phyloP scores from a whole-genome alignment of 2,329 filamentous ascomycete genomes.

The Diaporthe amygdali region DNA sequence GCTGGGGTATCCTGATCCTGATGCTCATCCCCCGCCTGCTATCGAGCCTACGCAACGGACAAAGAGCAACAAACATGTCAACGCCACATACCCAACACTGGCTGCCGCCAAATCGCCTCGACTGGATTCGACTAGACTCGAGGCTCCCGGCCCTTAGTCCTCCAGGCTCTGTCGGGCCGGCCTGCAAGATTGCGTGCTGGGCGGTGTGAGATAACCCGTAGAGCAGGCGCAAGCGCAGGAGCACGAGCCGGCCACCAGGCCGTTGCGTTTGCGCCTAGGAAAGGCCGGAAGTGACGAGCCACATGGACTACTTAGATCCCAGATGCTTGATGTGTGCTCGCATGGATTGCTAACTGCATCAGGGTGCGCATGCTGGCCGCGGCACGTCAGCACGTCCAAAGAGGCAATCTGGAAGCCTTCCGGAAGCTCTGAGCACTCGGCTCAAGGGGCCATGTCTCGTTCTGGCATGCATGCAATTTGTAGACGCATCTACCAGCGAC shows the following conservation, averaged over 20 bases:
- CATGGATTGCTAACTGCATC: constrained; percentile 3
- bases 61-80: constrained; percentile 18
- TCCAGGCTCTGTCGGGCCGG: not conserved
- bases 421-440: constrained; percentile 2
- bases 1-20: constrained; percentile 11
- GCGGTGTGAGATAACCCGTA: constrained; percentile 7
- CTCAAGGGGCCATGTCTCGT: not conserved
- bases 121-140: not conserved
- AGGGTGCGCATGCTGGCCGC: not conserved
- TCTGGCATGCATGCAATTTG: constrained; percentile 8
- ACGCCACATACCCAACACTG: not conserved
- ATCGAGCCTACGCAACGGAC: constrained; percentile 8
- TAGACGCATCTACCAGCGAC: constrained; percentile 3
- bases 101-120: not conserved
- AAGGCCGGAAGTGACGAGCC: not conserved
- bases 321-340: not conserved
- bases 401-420: not conserved
- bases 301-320: not conserved
- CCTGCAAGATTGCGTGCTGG: not conserved
- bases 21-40: not conserved
- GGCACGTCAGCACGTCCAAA: constrained; percentile 1
- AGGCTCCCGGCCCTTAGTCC: not conserved
- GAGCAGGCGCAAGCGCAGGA: not conserved
- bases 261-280: too few species aligned
- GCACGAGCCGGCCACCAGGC: not conserved